Base-by-base conservation (phyloP, 495 filamentous ascomycete species). In the Talaromyces thailandensis region DNA sequence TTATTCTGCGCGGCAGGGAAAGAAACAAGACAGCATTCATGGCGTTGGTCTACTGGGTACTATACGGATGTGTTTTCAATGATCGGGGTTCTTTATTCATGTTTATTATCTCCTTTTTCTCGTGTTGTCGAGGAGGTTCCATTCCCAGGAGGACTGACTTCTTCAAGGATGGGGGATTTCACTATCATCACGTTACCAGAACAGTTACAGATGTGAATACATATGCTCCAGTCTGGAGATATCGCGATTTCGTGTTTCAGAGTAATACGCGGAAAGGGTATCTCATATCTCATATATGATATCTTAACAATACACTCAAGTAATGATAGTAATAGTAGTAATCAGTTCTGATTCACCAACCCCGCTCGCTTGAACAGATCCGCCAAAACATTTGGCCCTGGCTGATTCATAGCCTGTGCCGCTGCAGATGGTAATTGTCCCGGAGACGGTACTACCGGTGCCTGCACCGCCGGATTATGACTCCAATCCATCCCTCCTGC, bases 281-380 rank as follows among this genome's bases (percentile, higher is more conserved):
- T 57, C 29, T 40, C 35, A 40, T 40, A 40, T 16, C 35, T 40
- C 35, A 16, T 40, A n/a, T 40, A 12, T 40, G 35, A n/a, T 40
- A 57, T 57, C 29, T 29, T 57, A 35, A 57, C 24, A 21, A 31
- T 21, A 57, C n/a, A 9, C 16, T 23, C 12, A n/a, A 12, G 26
- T 35, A 18, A 57, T 32, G n/a, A 25, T 21, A 28, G 12, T 12
- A 31, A n/a, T 35, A 40, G 35, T 28, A 26, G 9, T 29, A 58
- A n/a, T 51, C 35, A 43, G 55, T 24, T 32, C 56, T 75, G 72
- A 50, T 71, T 71, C 23, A 72, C 72, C 51, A 78, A 59, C 16
- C 78, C 78, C 5, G 76, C 77, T 57, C 69, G 71, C 61, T 75
- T 71, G 58, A 81, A 81, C 6, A 79, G 58, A 64, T 78, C 72